Evolutionary conservation across 2,329 filamentous ascomycete genomes (phyloP).

Genomic region (Pestalotiopsis sp.): DNA sequence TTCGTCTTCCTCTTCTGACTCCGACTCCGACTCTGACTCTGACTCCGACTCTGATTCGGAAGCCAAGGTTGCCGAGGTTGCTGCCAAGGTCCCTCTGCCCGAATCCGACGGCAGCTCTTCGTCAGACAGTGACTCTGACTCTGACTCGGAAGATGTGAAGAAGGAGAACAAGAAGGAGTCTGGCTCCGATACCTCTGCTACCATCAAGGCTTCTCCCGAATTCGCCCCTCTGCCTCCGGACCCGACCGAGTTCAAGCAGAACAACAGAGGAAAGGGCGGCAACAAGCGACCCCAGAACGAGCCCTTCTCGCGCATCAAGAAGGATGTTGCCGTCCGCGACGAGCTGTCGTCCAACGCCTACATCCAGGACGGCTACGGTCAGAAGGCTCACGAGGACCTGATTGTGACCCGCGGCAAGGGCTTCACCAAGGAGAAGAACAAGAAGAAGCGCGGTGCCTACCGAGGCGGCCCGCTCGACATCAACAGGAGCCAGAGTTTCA

Average conservation of each 20-base stretch:
- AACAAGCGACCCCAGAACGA: constrained; percentile 55
- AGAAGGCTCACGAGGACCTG: constrained; percentile 84
- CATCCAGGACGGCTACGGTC: constrained; percentile 83
- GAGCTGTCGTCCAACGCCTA: constrained; percentile 80
- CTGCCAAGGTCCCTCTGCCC: constrained; percentile 43
- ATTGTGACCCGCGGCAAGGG: constrained; percentile 92
- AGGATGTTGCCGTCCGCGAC: constrained; percentile 68
- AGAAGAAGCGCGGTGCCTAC: constrained; percentile 92
- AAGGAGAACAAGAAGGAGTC: constrained; percentile 22
- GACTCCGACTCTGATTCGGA: constrained; percentile 42
- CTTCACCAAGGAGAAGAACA: constrained; percentile 99
- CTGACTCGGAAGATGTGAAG: constrained; percentile 35
- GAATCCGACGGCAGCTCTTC: constrained; percentile 41
- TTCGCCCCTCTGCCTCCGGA: constrained; percentile 57
- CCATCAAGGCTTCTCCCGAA: constrained; percentile 55
- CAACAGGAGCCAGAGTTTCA: constrained; percentile 79
- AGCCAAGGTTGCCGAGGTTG: constrained; percentile 33
- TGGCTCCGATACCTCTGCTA: constrained; percentile 45
- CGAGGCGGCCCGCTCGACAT: constrained; percentile 88
- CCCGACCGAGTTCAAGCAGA: constrained; percentile 43
- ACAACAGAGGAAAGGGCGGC: constrained; percentile 33
- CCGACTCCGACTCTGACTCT: constrained; percentile 29
- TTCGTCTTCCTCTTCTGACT: constrained; percentile 36
- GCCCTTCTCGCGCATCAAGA: constrained; percentile 78
- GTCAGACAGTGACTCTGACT: constrained; percentile 40